Base-by-base conservation (phyloP, 2,329 filamentous ascomycete genomes). In the Microsporum ferrugineum region DNA sequence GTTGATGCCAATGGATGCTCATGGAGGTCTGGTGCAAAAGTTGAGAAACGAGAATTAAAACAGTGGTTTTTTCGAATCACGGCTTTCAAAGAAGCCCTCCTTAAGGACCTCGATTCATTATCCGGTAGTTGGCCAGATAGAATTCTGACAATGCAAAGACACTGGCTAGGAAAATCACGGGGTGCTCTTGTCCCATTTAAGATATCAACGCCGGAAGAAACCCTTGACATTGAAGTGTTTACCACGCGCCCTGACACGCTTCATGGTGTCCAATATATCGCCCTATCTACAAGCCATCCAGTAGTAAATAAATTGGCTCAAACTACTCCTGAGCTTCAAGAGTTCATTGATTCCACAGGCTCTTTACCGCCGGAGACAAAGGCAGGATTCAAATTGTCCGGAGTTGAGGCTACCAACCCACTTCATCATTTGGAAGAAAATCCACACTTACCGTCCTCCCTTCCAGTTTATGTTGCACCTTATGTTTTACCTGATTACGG, bases 41-140 rank as follows among this genome's bases (percentile, higher is more conserved):
- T 95, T 17, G 87, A 94, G 73, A 88, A 91, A 75, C 79, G 84
- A 62, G 83, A 83, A 66, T 78, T 95, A 56, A 89, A 88, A 74
- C 91, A 96, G 73, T 96, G 91, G 91, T 95, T 95, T 71, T 83
- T 95, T 65, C 85, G 85, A 64, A 95, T 94, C 68, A 92, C 89
- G 2, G 82, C 83, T 57, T 94, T 88, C 69, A 84, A 88, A 63
- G 85, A 92, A 60, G 78, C 83, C 2, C 76, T 95, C 5, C 76
- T 95, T 31, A 77, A 84, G 33, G 89, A 89, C 64, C 79, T 95
- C 0, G 83, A 89, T 34, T 73, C 77, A 2, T 78, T 95, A 39
- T 78, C 82, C 10, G 81, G 80, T 1, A 81, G 81, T 23, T 96
- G 91, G 91, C 91, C 91, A 0, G 88, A 94, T 66, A 83, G 86